Conservation (phyloP, 768 basidiomycete genomes). For the Rhizopogon salebrosus region DNA sequence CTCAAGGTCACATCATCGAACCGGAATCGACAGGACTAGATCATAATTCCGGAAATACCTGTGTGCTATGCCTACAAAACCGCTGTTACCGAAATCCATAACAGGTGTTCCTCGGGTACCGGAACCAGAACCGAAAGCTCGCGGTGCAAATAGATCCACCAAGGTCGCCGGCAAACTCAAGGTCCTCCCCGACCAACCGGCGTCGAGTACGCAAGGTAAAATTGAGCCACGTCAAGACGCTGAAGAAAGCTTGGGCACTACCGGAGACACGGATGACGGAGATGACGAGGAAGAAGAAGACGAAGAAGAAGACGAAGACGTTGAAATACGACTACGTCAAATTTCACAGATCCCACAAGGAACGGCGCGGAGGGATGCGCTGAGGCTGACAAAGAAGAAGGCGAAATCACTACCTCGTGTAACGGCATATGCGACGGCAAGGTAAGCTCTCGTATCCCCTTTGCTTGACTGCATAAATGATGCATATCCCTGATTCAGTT, state of each 20-base stretch:
- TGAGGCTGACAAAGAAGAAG: conserved; percentile 89
- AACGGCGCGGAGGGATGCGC: conserved; percentile 86
- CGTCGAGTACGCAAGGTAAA: conserved; percentile 25
- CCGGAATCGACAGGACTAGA: not conserved
- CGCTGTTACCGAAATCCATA: conserved; percentile 28
- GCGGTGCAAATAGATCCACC: conserved; percentile 75
- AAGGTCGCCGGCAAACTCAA: conserved; percentile 85
- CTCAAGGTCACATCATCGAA: not conserved
- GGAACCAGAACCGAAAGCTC: conserved; percentile 44
- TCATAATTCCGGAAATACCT: not conserved
- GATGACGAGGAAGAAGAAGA: conserved; percentile 52
- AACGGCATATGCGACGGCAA: conserved; percentile 94
- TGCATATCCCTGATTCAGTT: conserved; percentile 39
- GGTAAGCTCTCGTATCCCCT: conserved; percentile 37
- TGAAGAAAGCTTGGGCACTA: conserved; percentile 43
- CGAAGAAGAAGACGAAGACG: conserved; percentile 46
- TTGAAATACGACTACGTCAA: conserved; percentile 59
- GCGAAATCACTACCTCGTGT: conserved; percentile 88
- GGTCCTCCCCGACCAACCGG: conserved; percentile 82
- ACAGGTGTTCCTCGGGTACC: conserved; percentile 8
- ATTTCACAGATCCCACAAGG: conserved; percentile 92
- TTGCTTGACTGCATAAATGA: not conserved
- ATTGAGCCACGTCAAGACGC: conserved; percentile 14
- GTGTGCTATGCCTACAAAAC: conserved; percentile 22
- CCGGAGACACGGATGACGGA: conserved; percentile 68